Evolutionary conservation across 805 yeast genomes (phyloP), one percentile per base, ranked within the genome.

Genomic region (Scheffersomyces coipomensis): DNA sequence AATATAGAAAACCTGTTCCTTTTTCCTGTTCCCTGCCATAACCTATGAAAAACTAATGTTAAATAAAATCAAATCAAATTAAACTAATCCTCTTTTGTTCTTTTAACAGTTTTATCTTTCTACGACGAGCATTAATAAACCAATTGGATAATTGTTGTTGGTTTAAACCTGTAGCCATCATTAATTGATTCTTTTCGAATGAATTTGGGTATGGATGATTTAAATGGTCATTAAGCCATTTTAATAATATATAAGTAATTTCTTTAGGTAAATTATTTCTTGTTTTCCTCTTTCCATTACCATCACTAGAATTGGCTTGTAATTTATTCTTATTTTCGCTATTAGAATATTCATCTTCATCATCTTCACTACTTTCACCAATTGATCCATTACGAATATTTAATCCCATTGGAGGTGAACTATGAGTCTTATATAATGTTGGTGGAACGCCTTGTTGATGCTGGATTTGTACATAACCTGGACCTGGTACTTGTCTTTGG

Each of bases 121-220:
- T 70, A 52, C 95, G 72, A 51, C 96, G 76, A 15, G 91, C 95
- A 56, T 87, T 87, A 54, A 87, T 88, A 53, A 87, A 87, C 96
- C 96, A 87, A 56, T 87, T 88, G 48, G 85, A 76, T 44, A 87
- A 72, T 60, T 87, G 96, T 44, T 85, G 88, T 60, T 83, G 80
- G 46, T 87, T 84, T 55, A 87, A 71, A 0, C 93, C 91, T 0
- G 96, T 87, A 55, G 75, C 72, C 48, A 73, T 68, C 72, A 85
- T 76, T 39, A 87, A 68, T 52, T 78, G 79, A 45, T 76, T 73
- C 65, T 88, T 87, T 52, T 87, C 95, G 34, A 79, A 77, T 38
- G 85, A 85, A 38, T 86, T 83, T 2, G 96, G 96, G 58, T 87
- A 87, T 11, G 96, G 96, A 53, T 86, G 85, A 44, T 81, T 79